These are phyloP conservation scores for Colletotrichum liriopes DNA, from an alignment of 2,329 filamentous ascomycete genomes.

Conservation along the genomic window DNA sequence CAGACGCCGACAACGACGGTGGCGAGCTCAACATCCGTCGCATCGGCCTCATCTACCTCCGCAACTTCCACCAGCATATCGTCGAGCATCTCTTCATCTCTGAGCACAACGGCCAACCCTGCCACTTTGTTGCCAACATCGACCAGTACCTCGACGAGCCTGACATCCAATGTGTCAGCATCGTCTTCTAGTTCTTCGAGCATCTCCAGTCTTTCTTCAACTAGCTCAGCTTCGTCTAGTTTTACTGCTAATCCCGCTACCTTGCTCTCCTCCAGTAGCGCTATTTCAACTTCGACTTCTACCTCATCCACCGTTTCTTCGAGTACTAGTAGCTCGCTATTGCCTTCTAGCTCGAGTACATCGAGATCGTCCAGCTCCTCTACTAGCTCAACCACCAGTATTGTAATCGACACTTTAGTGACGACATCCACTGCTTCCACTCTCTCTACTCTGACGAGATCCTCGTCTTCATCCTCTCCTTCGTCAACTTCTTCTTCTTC, in stretches of 20 bases:
- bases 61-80: not conserved
- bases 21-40: not conserved
- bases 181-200: not conserved
- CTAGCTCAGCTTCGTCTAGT: not conserved
- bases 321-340: not conserved
- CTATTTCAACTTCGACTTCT: not conserved
- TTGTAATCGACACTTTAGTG: not conserved
- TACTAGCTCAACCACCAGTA: not conserved
- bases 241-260: not conserved
- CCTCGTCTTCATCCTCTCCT: constrained; percentile 1
- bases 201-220: not conserved
- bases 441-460: constrained; percentile 17
- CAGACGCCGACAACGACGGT: constrained; percentile 14
- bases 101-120: not conserved
- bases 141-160: not conserved
- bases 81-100: not conserved
- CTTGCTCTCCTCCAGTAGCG: not conserved
- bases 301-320: not conserved
- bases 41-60: not conserved
- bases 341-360: not conserved
- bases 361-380: not conserved
- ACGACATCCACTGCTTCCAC: not conserved
- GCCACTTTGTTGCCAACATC: constrained; percentile 1
- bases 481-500: constrained; percentile 8
- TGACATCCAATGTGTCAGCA: not conserved